A percentile compares a stretch with the other conserved stretches of the same genome.
Evolutionary conservation across 2,329 filamentous ascomycete species (phyloP).

Genomic region (Apiospora pterosperma): DNA sequence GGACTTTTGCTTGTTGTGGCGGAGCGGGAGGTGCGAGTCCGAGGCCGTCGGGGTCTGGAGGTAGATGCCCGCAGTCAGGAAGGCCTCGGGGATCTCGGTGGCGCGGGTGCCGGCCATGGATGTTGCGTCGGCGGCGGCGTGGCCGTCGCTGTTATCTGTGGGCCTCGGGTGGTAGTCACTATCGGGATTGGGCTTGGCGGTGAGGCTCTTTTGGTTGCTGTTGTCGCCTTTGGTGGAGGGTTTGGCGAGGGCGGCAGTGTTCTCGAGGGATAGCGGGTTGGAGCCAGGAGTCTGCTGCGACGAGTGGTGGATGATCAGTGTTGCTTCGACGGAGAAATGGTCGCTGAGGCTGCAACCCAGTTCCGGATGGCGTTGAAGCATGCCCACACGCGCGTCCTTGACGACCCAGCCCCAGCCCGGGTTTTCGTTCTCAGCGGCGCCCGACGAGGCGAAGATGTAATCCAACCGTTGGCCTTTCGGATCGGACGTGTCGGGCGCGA

Average conservation of each 20-base stretch:
- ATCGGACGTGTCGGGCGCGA: conserved; percentile 67
- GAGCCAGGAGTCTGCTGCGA: conserved; percentile 8
- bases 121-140: conserved; percentile 19
- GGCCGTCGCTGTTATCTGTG: not conserved
- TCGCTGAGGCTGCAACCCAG: conserved; percentile 87
- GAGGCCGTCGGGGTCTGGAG: conserved; percentile 35
- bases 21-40: conserved; percentile 12
- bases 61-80: conserved; percentile 33
- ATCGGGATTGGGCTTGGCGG: not conserved
- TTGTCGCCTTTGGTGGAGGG: conserved; percentile 13
- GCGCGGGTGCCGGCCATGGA: conserved; percentile 5
- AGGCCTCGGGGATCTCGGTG: conserved; percentile 10
- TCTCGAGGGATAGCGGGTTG: conserved; percentile 11
- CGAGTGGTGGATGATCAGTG: conserved; percentile 52
- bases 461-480: conserved; percentile 82
- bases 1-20: conserved; percentile 14
- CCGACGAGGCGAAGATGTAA: conserved; percentile 81
- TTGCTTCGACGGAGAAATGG: conserved; percentile 88
- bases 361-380: conserved; percentile 76
- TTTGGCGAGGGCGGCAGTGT: conserved; percentile 3
- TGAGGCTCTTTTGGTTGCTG: not conserved
- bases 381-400: conserved; percentile 67
- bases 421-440: conserved; percentile 28
- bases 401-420: conserved; percentile 60
- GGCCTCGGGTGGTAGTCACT: not conserved